Base-by-base conservation (phyloP, 257 asterid genomes). In the Petunia secreta region DNA sequence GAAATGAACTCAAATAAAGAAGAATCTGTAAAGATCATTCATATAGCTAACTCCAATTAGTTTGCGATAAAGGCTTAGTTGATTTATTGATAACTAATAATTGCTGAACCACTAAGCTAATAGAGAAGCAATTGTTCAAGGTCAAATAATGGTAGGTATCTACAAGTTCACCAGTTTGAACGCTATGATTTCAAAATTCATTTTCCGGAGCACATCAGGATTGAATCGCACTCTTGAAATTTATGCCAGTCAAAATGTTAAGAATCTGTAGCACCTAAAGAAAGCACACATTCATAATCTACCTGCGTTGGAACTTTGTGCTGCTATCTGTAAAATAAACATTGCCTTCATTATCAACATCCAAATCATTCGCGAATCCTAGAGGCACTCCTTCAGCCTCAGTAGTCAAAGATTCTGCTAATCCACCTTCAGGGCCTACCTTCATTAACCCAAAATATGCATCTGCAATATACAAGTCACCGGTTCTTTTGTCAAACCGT, bases 291-390 rank as follows among this genome's bases (percentile, higher is more conserved):
- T 46, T 37, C 75, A 36, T 1, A 6, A 80, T 58, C 74, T 85
- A 94, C 99, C 99, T 93, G 80, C 99, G 85, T 80, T 83, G 90
- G 73, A 90, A 95, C 6, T 80, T 87, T 50, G 91, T 82, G 90
- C 98, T 93, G 92, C 99, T 95, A 86, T 93, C 98, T 0, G 99
- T 92, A 86, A 96, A 94, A 85, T 94, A 96, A 59, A 96, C 73
- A 76, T 89, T 92, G 80, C 98, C 99, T 38, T 91, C 91, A 11
- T 88, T 91, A 52, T 95, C 99, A 75, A 94, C 78, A 84, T 95
- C 99, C 75, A 95, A 83, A 74, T 95, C 99, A 75, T 95, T 95
- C 0, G 97, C 87, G 58, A 95, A 95, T 78, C 90, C 83, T 4
- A 95, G 80, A 81, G 96, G 96, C 57, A 94, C 87, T 9, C 97